phyloP scores from a whole-genome alignment of 2,329 filamentous ascomycete species.

The Colletotrichum sp. region DNA sequence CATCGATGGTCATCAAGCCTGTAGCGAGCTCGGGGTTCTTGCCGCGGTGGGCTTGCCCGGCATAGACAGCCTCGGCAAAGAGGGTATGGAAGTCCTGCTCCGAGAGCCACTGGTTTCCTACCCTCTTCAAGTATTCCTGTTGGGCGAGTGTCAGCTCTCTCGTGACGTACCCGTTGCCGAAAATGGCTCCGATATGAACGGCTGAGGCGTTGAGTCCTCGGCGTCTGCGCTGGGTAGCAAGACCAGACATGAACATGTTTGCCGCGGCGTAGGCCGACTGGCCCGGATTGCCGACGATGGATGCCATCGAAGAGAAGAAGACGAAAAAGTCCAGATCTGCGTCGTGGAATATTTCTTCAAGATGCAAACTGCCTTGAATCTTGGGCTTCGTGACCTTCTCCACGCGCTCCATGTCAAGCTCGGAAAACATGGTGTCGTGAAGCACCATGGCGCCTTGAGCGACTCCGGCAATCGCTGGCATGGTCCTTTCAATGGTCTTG shows the following conservation, averaged over 20 bases:
- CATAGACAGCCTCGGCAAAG: slow-evolving; percentile 45
- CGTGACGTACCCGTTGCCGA: slow-evolving; percentile 46
- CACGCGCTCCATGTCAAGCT: slow-evolving; percentile 32
- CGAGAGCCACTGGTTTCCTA: slow-evolving; percentile 12
- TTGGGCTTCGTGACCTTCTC: slow-evolving; percentile 32
- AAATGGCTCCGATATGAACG: slow-evolving; percentile 40
- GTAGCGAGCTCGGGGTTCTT: background rate
- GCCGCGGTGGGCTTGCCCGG: slow-evolving; percentile 27
- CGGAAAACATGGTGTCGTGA: slow-evolving; percentile 22
- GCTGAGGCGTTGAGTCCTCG: slow-evolving; percentile 41
- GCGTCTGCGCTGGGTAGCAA: slow-evolving; percentile 38
- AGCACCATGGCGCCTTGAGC: slow-evolving; percentile 45
- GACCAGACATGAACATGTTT: slow-evolving; percentile 43
- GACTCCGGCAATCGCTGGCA: slow-evolving; percentile 36
- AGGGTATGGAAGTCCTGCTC: slow-evolving; percentile 41
- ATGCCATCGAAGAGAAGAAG: slow-evolving; percentile 33
- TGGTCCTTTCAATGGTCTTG: background rate
- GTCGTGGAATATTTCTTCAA: slow-evolving; percentile 25
- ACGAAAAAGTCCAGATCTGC: slow-evolving; percentile 39
- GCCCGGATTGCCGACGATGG: slow-evolving; percentile 31
- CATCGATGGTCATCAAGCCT: background rate
- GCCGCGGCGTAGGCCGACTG: slow-evolving; percentile 52
- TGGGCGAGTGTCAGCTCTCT: slow-evolving; percentile 9
- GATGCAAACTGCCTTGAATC: slow-evolving; percentile 35
- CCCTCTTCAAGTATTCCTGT: background rate